These are phyloP conservation scores for Arthrobotrys megalospora DNA, from an alignment of 2,329 filamentous ascomycete genomes.

Conservation along the genomic window DNA sequence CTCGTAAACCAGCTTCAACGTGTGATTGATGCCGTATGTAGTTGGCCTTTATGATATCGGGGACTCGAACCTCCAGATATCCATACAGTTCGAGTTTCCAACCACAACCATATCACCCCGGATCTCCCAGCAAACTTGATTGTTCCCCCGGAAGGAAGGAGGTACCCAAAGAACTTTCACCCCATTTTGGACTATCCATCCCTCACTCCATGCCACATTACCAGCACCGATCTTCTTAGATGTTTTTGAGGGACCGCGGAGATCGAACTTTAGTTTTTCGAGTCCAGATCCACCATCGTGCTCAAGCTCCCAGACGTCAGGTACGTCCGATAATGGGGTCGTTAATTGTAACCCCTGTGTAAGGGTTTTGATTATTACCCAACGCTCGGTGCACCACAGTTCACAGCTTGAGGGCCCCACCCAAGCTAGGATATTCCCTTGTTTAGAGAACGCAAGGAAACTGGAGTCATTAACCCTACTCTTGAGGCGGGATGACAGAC, in stretches of 20 bases:
- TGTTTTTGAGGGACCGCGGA: neutral
- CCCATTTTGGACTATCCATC: slow-evolving; percentile 1
- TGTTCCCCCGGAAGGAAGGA: neutral
- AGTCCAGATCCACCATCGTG: neutral
- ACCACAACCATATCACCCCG: neutral
- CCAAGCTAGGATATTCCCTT: neutral
- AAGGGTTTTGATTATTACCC: neutral
- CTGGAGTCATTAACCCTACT: too few species aligned
- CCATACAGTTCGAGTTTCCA: neutral
- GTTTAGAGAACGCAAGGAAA: neutral
- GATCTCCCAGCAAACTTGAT: neutral
- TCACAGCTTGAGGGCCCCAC: neutral
- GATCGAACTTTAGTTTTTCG: neutral
- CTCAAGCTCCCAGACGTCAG: neutral
- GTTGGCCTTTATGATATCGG: neutral
- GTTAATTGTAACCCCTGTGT: neutral
- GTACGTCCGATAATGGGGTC: neutral
- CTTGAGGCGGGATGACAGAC: neutral
- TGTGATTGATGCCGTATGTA: too few species aligned
- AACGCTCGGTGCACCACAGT: neutral
- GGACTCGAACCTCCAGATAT: neutral
- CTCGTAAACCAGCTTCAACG: too few species aligned
- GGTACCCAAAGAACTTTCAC: neutral
- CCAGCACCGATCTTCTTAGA: neutral
- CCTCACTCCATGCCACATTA: neutral